phyloP scores from a whole-genome alignment of 208 protist genomes.

The Leishmania amazonensis region DNA sequence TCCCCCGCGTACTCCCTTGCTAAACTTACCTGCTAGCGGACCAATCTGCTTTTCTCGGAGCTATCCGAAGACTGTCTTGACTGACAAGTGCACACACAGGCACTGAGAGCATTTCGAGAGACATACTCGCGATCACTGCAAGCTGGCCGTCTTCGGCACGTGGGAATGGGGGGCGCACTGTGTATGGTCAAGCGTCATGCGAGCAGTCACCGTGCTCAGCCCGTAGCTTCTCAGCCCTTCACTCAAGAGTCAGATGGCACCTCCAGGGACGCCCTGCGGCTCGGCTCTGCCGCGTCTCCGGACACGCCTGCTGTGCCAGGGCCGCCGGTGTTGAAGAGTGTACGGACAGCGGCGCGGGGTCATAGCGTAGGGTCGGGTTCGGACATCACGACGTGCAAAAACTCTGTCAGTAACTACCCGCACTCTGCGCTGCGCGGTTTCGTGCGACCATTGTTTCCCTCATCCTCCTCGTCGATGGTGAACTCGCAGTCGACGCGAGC shows the following conservation, averaged over 20 bases:
- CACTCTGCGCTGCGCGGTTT: background rate
- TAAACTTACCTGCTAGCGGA: too few species aligned
- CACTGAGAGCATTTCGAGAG: background rate
- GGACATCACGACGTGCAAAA: background rate
- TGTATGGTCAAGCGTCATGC: background rate
- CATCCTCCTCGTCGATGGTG: background rate
- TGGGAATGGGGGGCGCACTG: constrained; percentile 6
- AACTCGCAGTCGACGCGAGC: background rate
- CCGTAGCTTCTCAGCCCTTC: background rate
- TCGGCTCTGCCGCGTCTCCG: background rate
- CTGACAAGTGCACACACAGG: background rate
- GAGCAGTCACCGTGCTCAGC: background rate
- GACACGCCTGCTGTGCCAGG: background rate
- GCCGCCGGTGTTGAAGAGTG: background rate
- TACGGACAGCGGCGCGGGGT: background rate
- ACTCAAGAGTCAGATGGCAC: background rate
- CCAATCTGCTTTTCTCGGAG: background rate
- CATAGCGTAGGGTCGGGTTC: background rate
- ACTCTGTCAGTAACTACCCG: background rate
- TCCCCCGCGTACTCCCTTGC: background rate
- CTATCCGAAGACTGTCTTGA: background rate
- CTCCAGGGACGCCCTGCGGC: background rate
- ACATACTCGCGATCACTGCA: background rate
- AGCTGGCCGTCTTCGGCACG: background rate
- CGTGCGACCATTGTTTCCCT: background rate